Conservation (phyloP, 768 basidiomycete genomes). For the Suillus placidus region DNA sequence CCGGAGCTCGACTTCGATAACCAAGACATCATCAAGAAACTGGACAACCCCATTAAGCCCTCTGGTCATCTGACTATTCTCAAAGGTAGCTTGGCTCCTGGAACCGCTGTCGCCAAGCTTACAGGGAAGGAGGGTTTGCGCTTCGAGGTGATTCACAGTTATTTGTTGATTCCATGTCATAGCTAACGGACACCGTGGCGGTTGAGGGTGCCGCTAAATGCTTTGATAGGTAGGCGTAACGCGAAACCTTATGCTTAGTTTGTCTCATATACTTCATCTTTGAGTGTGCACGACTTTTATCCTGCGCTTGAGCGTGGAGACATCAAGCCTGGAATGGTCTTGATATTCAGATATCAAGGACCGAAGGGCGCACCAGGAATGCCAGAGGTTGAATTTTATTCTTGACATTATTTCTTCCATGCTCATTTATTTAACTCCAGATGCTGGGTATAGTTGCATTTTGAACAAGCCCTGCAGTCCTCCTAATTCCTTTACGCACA, state of each 20-base stretch:
- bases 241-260: not conserved
- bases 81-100: constrained; percentile 87
- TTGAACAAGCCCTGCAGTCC: not conserved
- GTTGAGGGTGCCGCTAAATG: constrained; percentile 72
- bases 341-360: constrained; percentile 88
- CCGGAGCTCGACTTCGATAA: constrained; percentile 66
- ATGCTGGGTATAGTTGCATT: constrained; percentile 43
- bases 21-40: constrained; percentile 75
- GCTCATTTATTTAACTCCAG: constrained; percentile 25
- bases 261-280: constrained; percentile 5
- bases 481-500: constrained; percentile 17
- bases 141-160: constrained; percentile 62
- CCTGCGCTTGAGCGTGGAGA: constrained; percentile 72
- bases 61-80: constrained; percentile 89
- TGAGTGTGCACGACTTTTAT: constrained; percentile 70
- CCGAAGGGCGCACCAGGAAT: constrained; percentile 92
- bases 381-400: constrained; percentile 61
- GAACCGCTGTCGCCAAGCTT: constrained; percentile 86
- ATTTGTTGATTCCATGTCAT: constrained; percentile 3
- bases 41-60: constrained; percentile 80
- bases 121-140: constrained; percentile 89
- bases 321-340: constrained; percentile 72
- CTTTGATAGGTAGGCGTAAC: constrained; percentile 60
- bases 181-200: constrained; percentile 6
- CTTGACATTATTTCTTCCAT: not conserved